These are phyloP conservation scores for Nakataea oryzae DNA, from an alignment of 2,329 filamentous ascomycete genomes.

Conservation along the genomic window DNA sequence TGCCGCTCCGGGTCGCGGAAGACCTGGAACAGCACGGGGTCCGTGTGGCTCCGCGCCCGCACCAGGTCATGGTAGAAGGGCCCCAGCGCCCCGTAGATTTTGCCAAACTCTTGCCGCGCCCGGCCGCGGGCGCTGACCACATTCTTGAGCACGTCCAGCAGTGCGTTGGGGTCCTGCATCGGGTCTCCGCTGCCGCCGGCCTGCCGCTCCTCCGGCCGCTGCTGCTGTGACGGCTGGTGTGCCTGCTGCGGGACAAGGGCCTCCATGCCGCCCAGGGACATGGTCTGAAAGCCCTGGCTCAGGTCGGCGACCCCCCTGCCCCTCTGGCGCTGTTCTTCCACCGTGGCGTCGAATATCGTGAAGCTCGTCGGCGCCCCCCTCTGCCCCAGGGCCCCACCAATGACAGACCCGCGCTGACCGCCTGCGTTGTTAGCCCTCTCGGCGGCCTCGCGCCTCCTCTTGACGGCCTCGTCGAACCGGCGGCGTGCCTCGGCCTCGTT, in stretches of 20 bases:
- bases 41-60: conserved; percentile 59
- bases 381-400: conserved; percentile 8
- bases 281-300: conserved; percentile 60
- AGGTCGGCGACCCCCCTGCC: conserved; percentile 26
- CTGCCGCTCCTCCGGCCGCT: conserved; percentile 21
- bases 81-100: conserved; percentile 76
- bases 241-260: conserved; percentile 8
- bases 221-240: conserved; percentile 32
- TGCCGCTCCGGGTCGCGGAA: conserved; percentile 85
- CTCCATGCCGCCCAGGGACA: conserved; percentile 36
- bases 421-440: conserved; percentile 17
- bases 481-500: conserved; percentile 77
- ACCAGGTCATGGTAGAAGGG: conserved; percentile 83
- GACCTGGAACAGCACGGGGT: conserved; percentile 75
- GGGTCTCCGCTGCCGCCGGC: conserved; percentile 24
- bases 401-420: conserved; percentile 9
- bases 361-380: conserved; percentile 3
- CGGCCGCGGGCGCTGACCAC: conserved; percentile 72
- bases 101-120: conserved; percentile 83
- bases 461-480: conserved; percentile 64
- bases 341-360: conserved; percentile 3
- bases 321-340: conserved; percentile 47
- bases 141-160: conserved; percentile 59
- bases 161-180: conserved; percentile 47
- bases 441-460: conserved; percentile 46